Evolutionary conservation across 176 grass and related monocot genomes (phyloP).

Genomic region (Avena atlantica): DNA sequence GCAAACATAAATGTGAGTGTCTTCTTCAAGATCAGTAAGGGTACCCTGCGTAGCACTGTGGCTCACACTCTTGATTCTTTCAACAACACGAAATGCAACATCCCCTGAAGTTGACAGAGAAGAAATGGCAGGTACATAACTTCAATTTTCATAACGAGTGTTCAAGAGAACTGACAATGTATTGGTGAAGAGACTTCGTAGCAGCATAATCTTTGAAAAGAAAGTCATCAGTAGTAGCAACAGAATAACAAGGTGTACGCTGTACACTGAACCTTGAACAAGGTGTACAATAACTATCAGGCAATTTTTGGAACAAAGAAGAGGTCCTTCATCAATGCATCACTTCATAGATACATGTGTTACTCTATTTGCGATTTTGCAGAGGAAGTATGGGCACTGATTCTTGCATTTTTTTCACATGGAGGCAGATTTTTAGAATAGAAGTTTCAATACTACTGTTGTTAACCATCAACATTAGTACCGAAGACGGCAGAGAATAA

Average conservation of each 20-base stretch:
- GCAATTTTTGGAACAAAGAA: neutral
- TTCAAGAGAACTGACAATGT: neutral
- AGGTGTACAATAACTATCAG: neutral
- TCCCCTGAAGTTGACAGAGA: conserved; percentile 62
- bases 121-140: neutral
- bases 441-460: neutral
- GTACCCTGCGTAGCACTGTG: conserved; percentile 59
- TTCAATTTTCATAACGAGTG: neutral
- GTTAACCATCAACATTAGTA: neutral
- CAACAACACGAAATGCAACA: conserved; percentile 84
- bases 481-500: neutral
- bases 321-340: neutral
- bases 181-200: neutral
- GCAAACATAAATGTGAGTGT: conserved; percentile 84
- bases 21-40: conserved; percentile 67
- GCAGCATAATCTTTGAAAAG: neutral
- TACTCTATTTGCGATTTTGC: neutral
- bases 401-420: neutral
- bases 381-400: neutral
- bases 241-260: neutral
- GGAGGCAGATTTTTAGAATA: neutral
- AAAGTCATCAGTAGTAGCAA: neutral
- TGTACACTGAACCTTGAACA: neutral
- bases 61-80: conserved; percentile 75
- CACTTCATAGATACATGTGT: neutral